Base-by-base conservation (phyloP, 129 eudicot species). In the Tanacetum coccineum region DNA sequence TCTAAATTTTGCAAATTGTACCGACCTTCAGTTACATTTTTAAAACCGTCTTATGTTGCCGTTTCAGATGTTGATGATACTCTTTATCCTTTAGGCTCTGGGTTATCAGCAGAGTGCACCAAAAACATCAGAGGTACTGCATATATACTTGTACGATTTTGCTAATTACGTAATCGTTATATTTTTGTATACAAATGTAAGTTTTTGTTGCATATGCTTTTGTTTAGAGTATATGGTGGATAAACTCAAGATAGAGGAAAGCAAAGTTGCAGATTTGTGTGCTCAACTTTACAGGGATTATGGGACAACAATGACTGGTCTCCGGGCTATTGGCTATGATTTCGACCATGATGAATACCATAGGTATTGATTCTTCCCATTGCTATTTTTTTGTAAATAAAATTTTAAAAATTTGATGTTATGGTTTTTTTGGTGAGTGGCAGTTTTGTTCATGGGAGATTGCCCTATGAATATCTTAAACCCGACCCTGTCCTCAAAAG, bases 1-100 rank as follows among this genome's bases (percentile, higher is more conserved):
- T 7, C 32, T 22, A 56, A 3, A 17, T 47, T 67, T 49, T 36
- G 11, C 22, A 69, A 58, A 8, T 49, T 58, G 48, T 4, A 32
- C 13, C 12, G 25, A 25, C 57, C 44, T 20, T 46, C 42, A 6
- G 1, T 36, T 8, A 36, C 42, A 36, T 7, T 36, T 6, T 7
- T 0, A 36, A 36, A 36, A 36, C 42, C 42, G 0, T 6, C n/a
- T 17, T 4, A 6, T 14, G 17, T 26, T 70, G 17, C 66, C 20
- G 19, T 76, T 78, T 60, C 71, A 94, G 99, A 94, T 86, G 93
- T 94, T 73, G 99, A 94, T 79, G 97, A 94, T 75, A 94, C 99
- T 61, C 90, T 94, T 28, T 94, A 94, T 74, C 90, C 96, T 36
- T 53, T 83, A 20, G 84, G 88, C 62, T 94, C 93, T 72, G 99